These are phyloP conservation scores for Chalaropsis thielavioides DNA, from an alignment of 2,329 filamentous ascomycete genomes.

Conservation along the genomic window DNA sequence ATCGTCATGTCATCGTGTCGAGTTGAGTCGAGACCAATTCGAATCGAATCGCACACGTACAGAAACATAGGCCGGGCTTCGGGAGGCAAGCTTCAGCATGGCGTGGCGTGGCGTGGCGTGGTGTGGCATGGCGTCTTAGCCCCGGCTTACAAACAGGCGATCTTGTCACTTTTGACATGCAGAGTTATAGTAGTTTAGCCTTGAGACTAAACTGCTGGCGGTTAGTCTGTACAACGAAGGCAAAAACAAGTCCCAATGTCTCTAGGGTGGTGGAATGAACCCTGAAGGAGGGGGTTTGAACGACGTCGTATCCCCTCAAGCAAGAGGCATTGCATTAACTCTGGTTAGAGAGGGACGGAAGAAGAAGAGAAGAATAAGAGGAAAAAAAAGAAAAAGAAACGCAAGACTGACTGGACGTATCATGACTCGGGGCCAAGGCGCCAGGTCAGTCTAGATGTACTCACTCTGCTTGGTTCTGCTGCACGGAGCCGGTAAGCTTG, in stretches of 20 bases:
- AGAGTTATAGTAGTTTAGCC: not conserved
- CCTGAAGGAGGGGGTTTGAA: not conserved
- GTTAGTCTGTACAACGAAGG: conserved; percentile 4
- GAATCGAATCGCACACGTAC: not conserved
- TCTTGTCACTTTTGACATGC: not conserved
- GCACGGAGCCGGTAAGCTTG: not conserved
- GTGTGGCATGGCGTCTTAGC: not conserved
- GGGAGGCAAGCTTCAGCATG: not conserved
- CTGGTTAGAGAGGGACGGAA: not conserved
- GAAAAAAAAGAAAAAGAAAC: not conserved
- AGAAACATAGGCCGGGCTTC: not conserved
- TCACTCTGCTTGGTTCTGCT: not conserved
- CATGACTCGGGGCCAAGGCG: not conserved
- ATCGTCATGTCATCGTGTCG: not conserved
- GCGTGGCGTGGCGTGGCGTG: not conserved
- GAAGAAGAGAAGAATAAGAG: not conserved
- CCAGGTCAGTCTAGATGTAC: too few species aligned
- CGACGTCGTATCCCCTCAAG: not conserved
- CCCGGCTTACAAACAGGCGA: not conserved
- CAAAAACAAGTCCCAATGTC: not conserved
- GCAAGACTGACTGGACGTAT: too few species aligned
- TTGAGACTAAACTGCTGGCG: not conserved
- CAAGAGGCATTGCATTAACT: not conserved
- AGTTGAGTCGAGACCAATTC: not conserved
- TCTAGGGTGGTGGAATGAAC: not conserved